These are phyloP conservation scores for Chlamydomonas schloesseri DNA, from an alignment of 139 green algal species.

Conservation along the genomic window DNA sequence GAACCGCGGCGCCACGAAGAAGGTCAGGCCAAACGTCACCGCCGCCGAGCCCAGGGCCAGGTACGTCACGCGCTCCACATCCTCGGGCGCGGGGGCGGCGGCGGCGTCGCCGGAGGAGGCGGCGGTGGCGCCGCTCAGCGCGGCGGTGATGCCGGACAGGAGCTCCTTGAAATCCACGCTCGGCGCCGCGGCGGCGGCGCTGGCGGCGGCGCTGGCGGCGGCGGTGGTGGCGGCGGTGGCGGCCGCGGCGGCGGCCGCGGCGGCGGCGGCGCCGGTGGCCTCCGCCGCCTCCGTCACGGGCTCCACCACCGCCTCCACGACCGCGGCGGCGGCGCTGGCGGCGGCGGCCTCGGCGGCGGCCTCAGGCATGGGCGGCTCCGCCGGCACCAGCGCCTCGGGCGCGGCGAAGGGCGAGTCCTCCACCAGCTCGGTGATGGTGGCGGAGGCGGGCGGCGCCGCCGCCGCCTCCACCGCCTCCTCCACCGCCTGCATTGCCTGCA, in stretches of 20 bases:
- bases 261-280: not conserved
- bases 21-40: not conserved
- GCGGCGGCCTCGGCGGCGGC: no score
- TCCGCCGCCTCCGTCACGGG: not conserved
- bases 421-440: no score
- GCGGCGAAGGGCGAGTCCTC: no score
- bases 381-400: no score
- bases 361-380: no score
- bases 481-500: no score
- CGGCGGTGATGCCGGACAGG: not conserved
- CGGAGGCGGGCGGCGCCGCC: no score
- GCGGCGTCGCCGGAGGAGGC: not conserved
- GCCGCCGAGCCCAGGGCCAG: slow-evolving; percentile 10
- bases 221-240: no score
- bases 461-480: no score
- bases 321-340: no score
- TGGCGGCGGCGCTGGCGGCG: not conserved
- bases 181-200: not conserved
- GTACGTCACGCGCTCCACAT: slow-evolving; percentile 14
- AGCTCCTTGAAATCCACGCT: not conserved
- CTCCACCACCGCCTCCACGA: not conserved
- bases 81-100: not conserved
- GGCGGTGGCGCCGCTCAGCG: not conserved
- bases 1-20: slow-evolving; percentile 28
- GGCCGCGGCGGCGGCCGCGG: not conserved